Evolutionary conservation across 257 asterid genomes (phyloP).

Genomic region (Penstemon barbatus): DNA sequence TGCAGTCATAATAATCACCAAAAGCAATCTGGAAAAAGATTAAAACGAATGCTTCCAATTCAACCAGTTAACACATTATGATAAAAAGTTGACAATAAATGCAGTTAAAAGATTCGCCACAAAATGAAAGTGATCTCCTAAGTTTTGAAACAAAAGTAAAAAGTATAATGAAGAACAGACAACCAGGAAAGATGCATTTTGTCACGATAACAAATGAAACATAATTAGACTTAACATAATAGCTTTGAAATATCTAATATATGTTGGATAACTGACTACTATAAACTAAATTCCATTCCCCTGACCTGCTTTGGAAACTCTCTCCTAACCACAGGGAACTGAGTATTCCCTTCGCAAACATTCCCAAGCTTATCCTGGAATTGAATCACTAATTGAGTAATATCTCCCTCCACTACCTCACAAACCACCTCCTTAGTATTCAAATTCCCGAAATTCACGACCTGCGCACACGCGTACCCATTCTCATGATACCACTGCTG

Average conservation of each 20-base stretch:
- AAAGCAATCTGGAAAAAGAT: not conserved
- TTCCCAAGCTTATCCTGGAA: conserved; percentile 98
- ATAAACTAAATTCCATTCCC: conserved; percentile 1
- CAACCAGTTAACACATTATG: not conserved
- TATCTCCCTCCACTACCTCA: conserved; percentile 99
- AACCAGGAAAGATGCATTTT: not conserved
- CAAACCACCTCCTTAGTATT: conserved; percentile 92
- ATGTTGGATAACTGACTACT: not conserved
- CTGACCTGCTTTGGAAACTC: conserved; percentile 83
- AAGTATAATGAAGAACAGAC: not conserved
- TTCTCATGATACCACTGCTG: conserved; percentile 97
- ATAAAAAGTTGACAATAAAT: not conserved
- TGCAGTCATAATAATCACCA: conserved; percentile 5
- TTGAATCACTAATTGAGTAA: conserved; percentile 80
- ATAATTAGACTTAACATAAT: not conserved
- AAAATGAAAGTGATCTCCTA: conserved; percentile 1
- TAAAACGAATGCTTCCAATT: not conserved
- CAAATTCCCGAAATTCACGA: conserved; percentile 94
- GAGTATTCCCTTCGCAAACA: conserved; percentile 89
- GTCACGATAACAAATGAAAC: conserved; percentile 1
- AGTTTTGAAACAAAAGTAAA: not conserved
- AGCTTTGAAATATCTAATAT: not conserved
- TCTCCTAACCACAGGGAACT: conserved; percentile 72
- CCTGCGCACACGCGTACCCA: conserved; percentile 92
- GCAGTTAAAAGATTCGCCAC: not conserved